Percentiles rank a stretch among this genome's conserved stretches.
These are phyloP conservation scores for Delphinella strobiligena DNA, from an alignment of 2,329 filamentous ascomycete species.

Conservation along the genomic window DNA sequence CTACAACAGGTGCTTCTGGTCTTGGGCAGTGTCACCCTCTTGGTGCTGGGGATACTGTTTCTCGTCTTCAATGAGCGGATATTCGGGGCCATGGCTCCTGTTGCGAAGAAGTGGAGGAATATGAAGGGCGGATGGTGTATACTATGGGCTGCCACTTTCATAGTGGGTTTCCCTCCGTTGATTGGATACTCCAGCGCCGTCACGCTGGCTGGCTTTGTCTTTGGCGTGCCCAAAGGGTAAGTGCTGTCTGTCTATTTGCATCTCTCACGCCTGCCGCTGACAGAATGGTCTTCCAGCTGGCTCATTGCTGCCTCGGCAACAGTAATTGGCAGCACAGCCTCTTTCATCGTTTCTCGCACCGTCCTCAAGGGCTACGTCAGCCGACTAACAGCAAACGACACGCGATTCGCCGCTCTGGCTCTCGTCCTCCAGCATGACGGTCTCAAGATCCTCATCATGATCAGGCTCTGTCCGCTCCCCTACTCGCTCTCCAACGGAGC, in stretches of 20 bases:
- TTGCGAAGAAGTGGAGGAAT: constrained; percentile 65
- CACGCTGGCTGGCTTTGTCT: constrained; percentile 58
- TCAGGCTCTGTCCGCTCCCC: constrained; percentile 82
- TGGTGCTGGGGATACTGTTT: constrained; percentile 52
- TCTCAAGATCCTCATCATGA: constrained; percentile 77
- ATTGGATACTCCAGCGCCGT: constrained; percentile 76
- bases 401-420: constrained; percentile 75
- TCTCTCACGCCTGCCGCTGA: background rate
- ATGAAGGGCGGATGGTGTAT: constrained; percentile 61
- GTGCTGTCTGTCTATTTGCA: constrained; percentile 16
- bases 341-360: constrained; percentile 71
- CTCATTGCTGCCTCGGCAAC: constrained; percentile 70
- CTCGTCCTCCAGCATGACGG: constrained; percentile 86
- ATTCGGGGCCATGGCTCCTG: constrained; percentile 61
- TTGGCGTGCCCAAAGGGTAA: constrained; percentile 60
- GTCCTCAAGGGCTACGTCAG: constrained; percentile 69
- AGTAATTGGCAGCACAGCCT: constrained; percentile 61
- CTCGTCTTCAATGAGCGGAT: constrained; percentile 69
- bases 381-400: constrained; percentile 67
- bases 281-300: constrained; percentile 49
- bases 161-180: constrained; percentile 72
- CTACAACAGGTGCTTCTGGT: constrained; percentile 51
- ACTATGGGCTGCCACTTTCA: constrained; percentile 62
- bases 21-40: constrained; percentile 36
- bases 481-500: constrained; percentile 92